Conservation (phyloP, 2,329 filamentous ascomycete genomes). For the Neofusicoccum umdonicola region DNA sequence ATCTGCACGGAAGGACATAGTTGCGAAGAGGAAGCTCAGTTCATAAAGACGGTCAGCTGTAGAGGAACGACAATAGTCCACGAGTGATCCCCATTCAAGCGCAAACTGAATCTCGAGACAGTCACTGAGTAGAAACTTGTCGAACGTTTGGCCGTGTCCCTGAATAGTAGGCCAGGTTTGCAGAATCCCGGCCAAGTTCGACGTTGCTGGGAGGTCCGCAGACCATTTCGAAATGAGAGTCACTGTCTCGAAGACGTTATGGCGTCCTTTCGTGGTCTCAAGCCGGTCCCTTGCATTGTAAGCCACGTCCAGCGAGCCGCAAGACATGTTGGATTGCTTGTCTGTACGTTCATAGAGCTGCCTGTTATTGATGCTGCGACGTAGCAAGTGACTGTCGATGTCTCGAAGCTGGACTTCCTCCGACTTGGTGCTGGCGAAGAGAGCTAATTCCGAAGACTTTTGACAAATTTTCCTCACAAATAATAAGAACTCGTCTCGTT, state of each 20-base stretch:
- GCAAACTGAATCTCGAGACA: constrained; percentile 38
- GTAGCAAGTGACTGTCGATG: background rate
- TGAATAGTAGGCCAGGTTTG: background rate
- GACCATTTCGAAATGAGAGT: background rate
- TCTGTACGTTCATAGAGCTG: background rate
- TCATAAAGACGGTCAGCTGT: constrained; percentile 28
- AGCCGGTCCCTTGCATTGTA: background rate
- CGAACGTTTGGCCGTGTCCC: constrained; percentile 24
- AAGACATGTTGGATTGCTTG: rapidly evolving
- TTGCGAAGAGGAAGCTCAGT: constrained; percentile 48
- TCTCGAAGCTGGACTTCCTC: background rate
- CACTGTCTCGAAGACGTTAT: background rate
- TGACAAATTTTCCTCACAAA: constrained; percentile 22
- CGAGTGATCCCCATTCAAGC: constrained; percentile 46
- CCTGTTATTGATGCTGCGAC: background rate
- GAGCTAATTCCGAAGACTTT: constrained; percentile 19
- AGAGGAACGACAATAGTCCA: constrained; percentile 35
- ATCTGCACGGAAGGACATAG: constrained; percentile 43
- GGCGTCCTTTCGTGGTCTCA: background rate
- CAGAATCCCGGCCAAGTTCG: background rate
- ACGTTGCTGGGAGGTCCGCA: background rate
- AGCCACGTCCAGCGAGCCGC: background rate
- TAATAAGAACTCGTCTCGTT: constrained; percentile 31
- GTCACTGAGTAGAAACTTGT: constrained; percentile 38
- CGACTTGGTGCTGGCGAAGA: background rate